These are phyloP conservation scores for Scorias spongiosa DNA, from an alignment of 2,329 filamentous ascomycete genomes.

Conservation along the genomic window DNA sequence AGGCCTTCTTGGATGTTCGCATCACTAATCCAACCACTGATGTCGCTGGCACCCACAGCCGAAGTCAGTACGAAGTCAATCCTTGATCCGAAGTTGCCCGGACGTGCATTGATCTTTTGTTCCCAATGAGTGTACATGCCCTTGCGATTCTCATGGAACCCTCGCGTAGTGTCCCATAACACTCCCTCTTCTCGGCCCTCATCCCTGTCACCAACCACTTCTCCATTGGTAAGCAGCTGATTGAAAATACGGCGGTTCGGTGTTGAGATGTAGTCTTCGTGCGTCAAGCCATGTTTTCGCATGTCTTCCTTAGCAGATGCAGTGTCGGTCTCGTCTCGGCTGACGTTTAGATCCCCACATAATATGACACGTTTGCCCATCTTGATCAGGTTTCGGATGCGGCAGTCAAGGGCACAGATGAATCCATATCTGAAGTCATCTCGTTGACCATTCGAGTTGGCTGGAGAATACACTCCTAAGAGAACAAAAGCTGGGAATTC, in stretches of 20 bases:
- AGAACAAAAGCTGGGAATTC: slow-evolving; percentile 94
- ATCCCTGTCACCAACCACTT: slow-evolving; percentile 51
- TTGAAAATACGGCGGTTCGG: slow-evolving; percentile 70
- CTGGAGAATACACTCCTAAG: slow-evolving; percentile 82
- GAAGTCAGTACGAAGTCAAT: slow-evolving; percentile 91
- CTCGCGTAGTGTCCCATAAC: slow-evolving; percentile 70
- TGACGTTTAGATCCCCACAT: slow-evolving; percentile 79
- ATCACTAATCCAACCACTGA: slow-evolving; percentile 65
- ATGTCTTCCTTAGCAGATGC: slow-evolving; percentile 59
- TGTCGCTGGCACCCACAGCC: slow-evolving; percentile 31
- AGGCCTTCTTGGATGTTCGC: slow-evolving; percentile 86
- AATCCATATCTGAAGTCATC: slow-evolving; percentile 73
- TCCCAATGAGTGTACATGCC: slow-evolving; percentile 99
- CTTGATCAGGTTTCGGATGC: slow-evolving; percentile 67
- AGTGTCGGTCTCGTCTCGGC: slow-evolving; percentile 53
- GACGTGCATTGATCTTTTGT: slow-evolving; percentile 85
- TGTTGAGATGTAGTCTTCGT: slow-evolving; percentile 56
- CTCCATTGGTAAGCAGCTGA: slow-evolving; percentile 62
- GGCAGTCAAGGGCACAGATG: slow-evolving; percentile 61
- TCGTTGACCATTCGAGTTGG: slow-evolving; percentile 69
- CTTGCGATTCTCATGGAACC: slow-evolving; percentile 60
- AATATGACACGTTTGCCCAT: slow-evolving; percentile 75
- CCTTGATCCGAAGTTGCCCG: slow-evolving; percentile 78
- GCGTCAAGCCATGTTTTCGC: slow-evolving; percentile 50
- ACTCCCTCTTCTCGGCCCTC: slow-evolving; percentile 54